phyloP scores from a whole-genome alignment of 179 eudicot species.

The Silene coronaria region DNA sequence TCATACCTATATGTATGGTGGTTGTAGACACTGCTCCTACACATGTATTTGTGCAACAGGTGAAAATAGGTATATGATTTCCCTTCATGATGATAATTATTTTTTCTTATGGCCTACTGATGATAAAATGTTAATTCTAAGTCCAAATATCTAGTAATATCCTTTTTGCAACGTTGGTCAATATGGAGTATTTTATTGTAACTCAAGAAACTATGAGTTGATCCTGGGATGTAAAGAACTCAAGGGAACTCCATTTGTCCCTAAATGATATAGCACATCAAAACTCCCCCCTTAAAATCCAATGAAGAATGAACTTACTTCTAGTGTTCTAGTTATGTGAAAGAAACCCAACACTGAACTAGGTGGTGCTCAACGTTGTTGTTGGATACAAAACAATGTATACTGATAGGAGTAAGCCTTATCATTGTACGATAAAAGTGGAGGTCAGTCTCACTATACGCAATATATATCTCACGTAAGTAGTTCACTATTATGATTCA shows the following conservation, averaged over 20 bases:
- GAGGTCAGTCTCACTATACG: background rate
- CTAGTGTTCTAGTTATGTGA: background rate
- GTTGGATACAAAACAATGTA: background rate
- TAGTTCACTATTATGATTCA: background rate
- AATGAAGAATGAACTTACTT: background rate
- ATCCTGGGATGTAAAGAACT: background rate
- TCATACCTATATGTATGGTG: conserved; percentile 88
- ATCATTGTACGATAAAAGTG: background rate
- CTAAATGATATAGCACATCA: background rate
- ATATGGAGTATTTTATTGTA: background rate
- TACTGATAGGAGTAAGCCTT: background rate
- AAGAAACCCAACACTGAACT: background rate
- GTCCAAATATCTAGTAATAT: background rate
- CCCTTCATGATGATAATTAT: background rate
- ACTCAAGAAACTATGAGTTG: background rate
- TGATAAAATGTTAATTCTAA: background rate
- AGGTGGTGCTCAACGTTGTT: no score
- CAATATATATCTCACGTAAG: background rate
- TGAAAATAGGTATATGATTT: conserved; percentile 55
- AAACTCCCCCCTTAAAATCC: background rate
- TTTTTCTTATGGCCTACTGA: background rate
- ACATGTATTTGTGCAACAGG: conserved; percentile 97
- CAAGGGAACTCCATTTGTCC: background rate
- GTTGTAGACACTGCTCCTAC: conserved; percentile 96
- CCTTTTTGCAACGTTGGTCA: background rate